Evolutionary conservation across 2,329 filamentous ascomycete species (phyloP).

Genomic region (Neopestalotiopsis clavispora): DNA sequence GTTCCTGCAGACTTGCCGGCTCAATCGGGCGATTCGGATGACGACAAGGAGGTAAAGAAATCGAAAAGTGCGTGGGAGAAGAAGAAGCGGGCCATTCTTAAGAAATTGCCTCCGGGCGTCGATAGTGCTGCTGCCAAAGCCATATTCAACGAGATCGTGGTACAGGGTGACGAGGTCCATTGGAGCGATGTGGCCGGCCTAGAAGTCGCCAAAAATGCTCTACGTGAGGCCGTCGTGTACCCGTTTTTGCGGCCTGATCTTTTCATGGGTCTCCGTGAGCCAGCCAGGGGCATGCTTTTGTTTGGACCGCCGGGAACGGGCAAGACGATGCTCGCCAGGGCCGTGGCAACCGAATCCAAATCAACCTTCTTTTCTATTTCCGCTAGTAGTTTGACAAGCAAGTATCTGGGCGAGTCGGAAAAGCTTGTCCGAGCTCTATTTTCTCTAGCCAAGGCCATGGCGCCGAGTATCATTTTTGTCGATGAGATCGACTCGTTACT

Average conservation of each 20-base stretch:
- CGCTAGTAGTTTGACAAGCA: slow-evolving; percentile 90
- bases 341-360: slow-evolving; percentile 91
- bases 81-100: slow-evolving; percentile 69
- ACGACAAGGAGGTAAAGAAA: slow-evolving; percentile 33
- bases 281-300: slow-evolving; percentile 90
- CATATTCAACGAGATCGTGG: slow-evolving; percentile 94
- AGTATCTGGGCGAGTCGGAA: slow-evolving; percentile 95
- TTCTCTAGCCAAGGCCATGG: slow-evolving; percentile 82
- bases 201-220: slow-evolving; percentile 85
- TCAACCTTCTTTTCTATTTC: slow-evolving; percentile 98
- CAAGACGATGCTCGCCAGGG: slow-evolving; percentile 96
- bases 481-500: slow-evolving; percentile 97
- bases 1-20: slow-evolving; percentile 25
- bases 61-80: slow-evolving; percentile 62
- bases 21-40: slow-evolving; percentile 8
- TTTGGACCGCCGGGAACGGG: slow-evolving; percentile 98
- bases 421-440: slow-evolving; percentile 95
- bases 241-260: slow-evolving; percentile 93
- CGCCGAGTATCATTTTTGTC: slow-evolving; percentile 96
- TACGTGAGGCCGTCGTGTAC: slow-evolving; percentile 96
- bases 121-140: slow-evolving; percentile 85
- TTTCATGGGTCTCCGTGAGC: slow-evolving; percentile 94
- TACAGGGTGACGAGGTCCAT: slow-evolving; percentile 91
- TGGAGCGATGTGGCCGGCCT: slow-evolving; percentile 94
- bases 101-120: slow-evolving; percentile 79